phyloP scores from a whole-genome alignment of 495 filamentous ascomycete genomes.

The Trichocladium antarcticum region DNA sequence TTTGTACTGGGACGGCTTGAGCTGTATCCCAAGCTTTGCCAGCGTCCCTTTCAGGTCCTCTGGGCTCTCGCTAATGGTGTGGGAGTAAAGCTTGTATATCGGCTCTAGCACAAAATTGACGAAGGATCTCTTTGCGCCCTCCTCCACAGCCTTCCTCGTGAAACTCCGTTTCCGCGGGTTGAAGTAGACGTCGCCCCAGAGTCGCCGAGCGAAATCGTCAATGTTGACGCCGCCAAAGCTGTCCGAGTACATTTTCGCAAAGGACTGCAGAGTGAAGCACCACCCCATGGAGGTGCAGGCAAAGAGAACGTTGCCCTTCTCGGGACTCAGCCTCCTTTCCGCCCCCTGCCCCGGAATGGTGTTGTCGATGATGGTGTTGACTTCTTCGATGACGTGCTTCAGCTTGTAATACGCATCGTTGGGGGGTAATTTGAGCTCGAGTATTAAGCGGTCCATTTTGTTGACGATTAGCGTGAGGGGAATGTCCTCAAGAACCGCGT shows the following conservation, averaged over 20 bases:
- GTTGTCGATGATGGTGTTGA: conserved; percentile 90
- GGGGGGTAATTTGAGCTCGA: conserved; percentile 90
- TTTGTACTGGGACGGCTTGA: conserved; percentile 89
- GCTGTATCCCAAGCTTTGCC: conserved; percentile 62
- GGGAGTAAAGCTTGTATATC: conserved; percentile 94
- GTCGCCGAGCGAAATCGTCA: conserved; percentile 62
- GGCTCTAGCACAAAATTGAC: conserved; percentile 93
- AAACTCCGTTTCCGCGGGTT: conserved; percentile 85
- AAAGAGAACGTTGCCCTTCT: conserved; percentile 95
- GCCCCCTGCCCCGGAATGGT: conserved; percentile 75
- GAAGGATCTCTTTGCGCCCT: conserved; percentile 72
- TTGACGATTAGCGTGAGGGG: conserved; percentile 86
- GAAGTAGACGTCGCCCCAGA: conserved; percentile 97
- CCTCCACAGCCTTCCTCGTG: conserved; percentile 73
- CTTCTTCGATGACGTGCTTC: conserved; percentile 94
- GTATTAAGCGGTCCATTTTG: conserved; percentile 90
- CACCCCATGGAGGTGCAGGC: conserved; percentile 87
- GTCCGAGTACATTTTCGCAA: conserved; percentile 91
- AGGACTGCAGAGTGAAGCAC: conserved; percentile 89
- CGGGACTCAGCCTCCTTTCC: conserved; percentile 72
- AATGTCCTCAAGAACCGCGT: conserved; percentile 81
- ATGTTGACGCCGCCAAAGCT: conserved; percentile 71
- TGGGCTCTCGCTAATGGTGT: conserved; percentile 85
- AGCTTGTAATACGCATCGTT: conserved; percentile 97
- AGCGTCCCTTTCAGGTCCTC: conserved; percentile 75